Conservation (phyloP, 306 rosid species). For the Quillaja saponaria region DNA sequence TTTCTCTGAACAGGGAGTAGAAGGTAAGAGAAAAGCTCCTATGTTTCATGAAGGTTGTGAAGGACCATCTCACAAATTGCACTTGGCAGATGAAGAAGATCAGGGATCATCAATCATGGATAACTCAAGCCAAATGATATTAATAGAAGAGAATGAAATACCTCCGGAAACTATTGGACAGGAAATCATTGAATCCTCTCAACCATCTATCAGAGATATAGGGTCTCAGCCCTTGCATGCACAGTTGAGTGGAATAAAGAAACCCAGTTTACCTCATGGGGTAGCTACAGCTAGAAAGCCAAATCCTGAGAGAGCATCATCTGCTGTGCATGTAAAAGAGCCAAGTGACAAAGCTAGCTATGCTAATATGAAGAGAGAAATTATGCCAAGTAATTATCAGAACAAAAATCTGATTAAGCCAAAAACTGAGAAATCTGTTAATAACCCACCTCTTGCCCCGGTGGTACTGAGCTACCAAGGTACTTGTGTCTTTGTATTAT, state of each 20-base stretch:
- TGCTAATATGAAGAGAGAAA: conserved; percentile 27
- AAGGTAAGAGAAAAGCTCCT: conserved; percentile 38
- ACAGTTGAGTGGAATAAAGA: conserved; percentile 27
- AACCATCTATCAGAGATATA: conserved; percentile 25
- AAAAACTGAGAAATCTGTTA: conserved; percentile 27
- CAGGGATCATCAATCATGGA: conserved; percentile 12
- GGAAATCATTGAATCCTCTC: conserved; percentile 29
- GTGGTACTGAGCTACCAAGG: conserved; percentile 37
- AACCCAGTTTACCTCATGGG: conserved; percentile 20
- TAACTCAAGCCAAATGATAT: conserved; percentile 19
- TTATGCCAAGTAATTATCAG: conserved; percentile 19
- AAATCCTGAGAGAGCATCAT: conserved; percentile 19
- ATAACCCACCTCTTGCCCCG: conserved; percentile 26
- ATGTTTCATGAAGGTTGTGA: conserved; percentile 26
- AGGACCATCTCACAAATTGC: conserved; percentile 36
- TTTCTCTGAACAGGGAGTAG: conserved; percentile 33
- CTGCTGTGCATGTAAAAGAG: conserved; percentile 25
- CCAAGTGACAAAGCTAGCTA: conserved; percentile 17
- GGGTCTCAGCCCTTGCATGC: conserved; percentile 28
- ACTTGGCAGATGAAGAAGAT: conserved; percentile 35
- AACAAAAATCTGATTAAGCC: conserved; percentile 23
- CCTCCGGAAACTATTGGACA: conserved; percentile 21
- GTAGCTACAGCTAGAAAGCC: conserved; percentile 26
- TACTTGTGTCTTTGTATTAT: conserved; percentile 23
- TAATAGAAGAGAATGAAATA: conserved; percentile 24